Evolutionary conservation across 2,329 filamentous ascomycete genomes (phyloP), one percentile per base, ranked within the genome.

Genomic region (Zasmidium angulare): DNA sequence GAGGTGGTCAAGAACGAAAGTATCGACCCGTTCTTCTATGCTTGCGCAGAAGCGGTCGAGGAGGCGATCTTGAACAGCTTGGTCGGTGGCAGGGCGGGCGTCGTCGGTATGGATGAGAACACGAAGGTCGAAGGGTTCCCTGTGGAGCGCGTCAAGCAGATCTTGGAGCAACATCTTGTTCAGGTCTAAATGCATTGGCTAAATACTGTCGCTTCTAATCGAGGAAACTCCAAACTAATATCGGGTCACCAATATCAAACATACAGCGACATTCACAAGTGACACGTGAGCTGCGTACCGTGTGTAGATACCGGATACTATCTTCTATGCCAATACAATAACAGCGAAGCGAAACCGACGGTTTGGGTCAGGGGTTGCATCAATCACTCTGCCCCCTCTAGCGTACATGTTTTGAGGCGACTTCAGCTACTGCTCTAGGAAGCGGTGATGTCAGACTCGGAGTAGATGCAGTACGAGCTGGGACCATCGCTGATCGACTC

Each of bases 1-100:
- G 75, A 82, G 31, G 75, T 82, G 49, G 72, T 85, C 1, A 82
- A 86, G 63, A 84, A 87, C 65, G 75, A 80, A 53, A 84, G 81
- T 2, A 85, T 89, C 60, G 85, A 87, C 63, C 79, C 80, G 0
- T 71, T 87, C 58, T 85, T 89, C 59, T 81, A 86, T 69, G 86
- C 85, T 1, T 81, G 79, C 1, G 83, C 84, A 0, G 86, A 89
- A 67, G 82, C 82, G 0, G 84, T 84, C 0, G 86, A 89, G 66
- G 86, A 89, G 72, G 81, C 85, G 1, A 87, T 89, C 56, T 82
- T 86, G 62, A 89, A 89, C 68, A 80, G 82, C 0, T 72, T 89
- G 9, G 86, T 80, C 61, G 86, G 83, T 76, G 84, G 85, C 1
- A 48, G 60, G 1, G 81, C 85, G 65, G 83, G 81, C 0, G 83